A percentile compares a stretch with the other conserved stretches of the same genome.
These are phyloP conservation scores for Phyllosticta citrichinensis DNA, from an alignment of 2,329 filamentous ascomycete genomes.

Conservation along the genomic window DNA sequence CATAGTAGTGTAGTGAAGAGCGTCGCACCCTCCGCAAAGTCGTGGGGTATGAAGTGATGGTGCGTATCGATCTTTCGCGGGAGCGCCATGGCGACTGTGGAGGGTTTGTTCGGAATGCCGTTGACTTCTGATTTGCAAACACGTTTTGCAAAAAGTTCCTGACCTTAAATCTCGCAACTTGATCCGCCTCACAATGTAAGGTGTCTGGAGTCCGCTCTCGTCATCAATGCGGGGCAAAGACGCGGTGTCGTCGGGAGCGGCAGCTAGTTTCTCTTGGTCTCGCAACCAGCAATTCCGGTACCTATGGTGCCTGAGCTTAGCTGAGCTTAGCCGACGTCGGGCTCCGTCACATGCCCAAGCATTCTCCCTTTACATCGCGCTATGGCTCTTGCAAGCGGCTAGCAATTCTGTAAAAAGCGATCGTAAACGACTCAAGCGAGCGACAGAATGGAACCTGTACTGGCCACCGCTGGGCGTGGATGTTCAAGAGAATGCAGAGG, in stretches of 20 bases:
- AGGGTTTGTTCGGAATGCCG: background rate
- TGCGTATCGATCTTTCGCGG: constrained; percentile 15
- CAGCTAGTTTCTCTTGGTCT: background rate
- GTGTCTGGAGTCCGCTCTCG: background rate
- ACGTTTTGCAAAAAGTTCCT: background rate
- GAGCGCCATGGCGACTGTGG: background rate
- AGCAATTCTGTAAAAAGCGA: background rate
- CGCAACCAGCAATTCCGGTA: background rate
- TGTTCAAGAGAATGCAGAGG: background rate
- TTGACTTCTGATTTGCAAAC: background rate
- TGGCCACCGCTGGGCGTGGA: background rate
- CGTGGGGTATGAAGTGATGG: constrained; percentile 15
- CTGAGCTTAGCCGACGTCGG: background rate
- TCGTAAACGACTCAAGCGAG: background rate
- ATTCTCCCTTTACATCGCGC: background rate
- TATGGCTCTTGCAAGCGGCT: background rate
- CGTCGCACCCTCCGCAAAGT: constrained; percentile 11
- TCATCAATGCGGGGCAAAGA: background rate
- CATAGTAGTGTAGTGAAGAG: no score
- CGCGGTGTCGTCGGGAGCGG: background rate
- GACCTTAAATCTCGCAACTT: background rate
- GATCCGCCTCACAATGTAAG: background rate
- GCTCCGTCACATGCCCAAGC: background rate
- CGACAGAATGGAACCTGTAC: background rate
- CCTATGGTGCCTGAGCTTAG: background rate